Percentiles rank a stretch among this genome's conserved stretches.
These are phyloP conservation scores for Globisporangium paddicum DNA, from an alignment of 352 stramenopile genomes.

Conservation along the genomic window DNA sequence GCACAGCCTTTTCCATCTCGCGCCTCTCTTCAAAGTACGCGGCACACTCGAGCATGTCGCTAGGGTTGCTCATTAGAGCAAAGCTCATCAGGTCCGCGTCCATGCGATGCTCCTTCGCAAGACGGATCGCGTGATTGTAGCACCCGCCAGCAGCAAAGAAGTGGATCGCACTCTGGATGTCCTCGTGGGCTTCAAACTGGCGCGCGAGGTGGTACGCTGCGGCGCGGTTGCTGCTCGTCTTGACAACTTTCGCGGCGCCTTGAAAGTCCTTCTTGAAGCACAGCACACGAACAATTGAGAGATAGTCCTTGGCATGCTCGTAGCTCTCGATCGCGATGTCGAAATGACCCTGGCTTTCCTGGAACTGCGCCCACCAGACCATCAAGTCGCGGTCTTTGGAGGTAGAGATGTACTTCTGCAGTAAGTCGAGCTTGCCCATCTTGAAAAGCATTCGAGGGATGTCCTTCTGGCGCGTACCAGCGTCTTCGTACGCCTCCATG, in stretches of 20 bases:
- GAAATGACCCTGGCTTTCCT: constrained; percentile 87
- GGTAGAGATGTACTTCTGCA: constrained; percentile 90
- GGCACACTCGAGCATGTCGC: constrained; percentile 88
- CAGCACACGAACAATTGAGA: constrained; percentile 89
- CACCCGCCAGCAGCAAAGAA: constrained; percentile 88
- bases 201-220: constrained; percentile 84
- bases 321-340: constrained; percentile 89
- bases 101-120: constrained; percentile 87
- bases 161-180: constrained; percentile 86
- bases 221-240: constrained; percentile 65
- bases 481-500: constrained; percentile 90
- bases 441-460: constrained; percentile 94
- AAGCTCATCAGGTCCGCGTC: constrained; percentile 92
- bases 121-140: constrained; percentile 93
- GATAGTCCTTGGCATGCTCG: constrained; percentile 77
- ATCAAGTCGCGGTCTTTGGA: constrained; percentile 83
- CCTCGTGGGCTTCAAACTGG: constrained; percentile 80
- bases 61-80: constrained; percentile 84
- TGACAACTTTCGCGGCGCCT: constrained; percentile 80
- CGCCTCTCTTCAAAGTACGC: constrained; percentile 90
- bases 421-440: constrained; percentile 77
- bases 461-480: constrained; percentile 86
- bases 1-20: constrained; percentile 93
- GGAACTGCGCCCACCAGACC: constrained; percentile 93
- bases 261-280: constrained; percentile 90